Percentiles rank a stretch among this genome's conserved stretches.
These are phyloP conservation scores for Cryphonectria japonica DNA, from an alignment of 2,329 filamentous ascomycete genomes.

Conservation along the genomic window DNA sequence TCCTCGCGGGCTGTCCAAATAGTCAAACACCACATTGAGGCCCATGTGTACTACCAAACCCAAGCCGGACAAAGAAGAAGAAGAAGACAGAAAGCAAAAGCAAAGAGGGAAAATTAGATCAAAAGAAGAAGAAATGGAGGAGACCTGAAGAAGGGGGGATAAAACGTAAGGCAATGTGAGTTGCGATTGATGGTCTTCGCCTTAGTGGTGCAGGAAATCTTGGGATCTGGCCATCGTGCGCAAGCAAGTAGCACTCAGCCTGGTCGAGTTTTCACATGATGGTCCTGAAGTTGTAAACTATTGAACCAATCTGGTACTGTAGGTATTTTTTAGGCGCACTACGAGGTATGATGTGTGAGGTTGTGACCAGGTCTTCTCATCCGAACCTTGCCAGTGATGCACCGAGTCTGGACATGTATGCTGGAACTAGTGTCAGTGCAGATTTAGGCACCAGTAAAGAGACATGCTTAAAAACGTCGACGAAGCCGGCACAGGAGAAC, in stretches of 20 bases:
- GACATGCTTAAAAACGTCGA: neutral
- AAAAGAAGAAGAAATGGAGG: too few species aligned
- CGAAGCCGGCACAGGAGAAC: neutral
- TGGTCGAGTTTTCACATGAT: neutral
- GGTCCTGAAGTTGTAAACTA: neutral
- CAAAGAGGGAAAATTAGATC: too few species aligned
- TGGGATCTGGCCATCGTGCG: too few species aligned
- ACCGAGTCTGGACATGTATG: neutral
- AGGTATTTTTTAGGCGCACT: neutral
- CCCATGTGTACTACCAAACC: neutral
- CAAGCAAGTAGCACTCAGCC: too few species aligned
- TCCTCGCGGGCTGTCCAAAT: neutral
- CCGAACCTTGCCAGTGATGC: neutral
- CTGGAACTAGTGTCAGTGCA: neutral
- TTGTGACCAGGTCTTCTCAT: too few species aligned
- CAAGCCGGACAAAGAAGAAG: too few species aligned
- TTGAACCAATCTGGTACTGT: neutral
- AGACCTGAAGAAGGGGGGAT: too few species aligned
- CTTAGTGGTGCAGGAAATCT: too few species aligned
- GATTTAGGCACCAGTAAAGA: neutral
- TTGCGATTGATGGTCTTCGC: too few species aligned
- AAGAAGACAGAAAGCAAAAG: too few species aligned
- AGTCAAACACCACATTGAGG: neutral
- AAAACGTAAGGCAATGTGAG: too few species aligned
- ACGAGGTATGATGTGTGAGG: neutral